A percentile compares a stretch with the other conserved stretches of the same genome.
Evolutionary conservation across 78 protist genomes (phyloP).

Genomic region (Carpediemonas membranifera): DNA sequence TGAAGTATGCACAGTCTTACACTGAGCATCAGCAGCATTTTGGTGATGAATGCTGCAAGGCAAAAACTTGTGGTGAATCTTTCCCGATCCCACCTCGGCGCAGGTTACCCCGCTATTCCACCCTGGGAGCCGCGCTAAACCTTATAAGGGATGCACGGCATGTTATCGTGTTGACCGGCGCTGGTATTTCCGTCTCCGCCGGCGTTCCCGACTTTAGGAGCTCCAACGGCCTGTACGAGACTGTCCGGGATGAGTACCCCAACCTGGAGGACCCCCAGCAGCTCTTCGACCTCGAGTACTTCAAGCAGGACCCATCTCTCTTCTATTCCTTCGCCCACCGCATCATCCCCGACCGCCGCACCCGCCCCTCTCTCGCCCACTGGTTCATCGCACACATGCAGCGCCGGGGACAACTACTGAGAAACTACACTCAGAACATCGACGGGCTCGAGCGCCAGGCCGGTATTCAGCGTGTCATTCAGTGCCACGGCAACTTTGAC

Average conservation of each 20-base stretch:
- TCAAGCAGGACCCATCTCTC: not conserved
- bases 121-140: no score
- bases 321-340: not conserved
- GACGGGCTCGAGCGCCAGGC: slow-evolving; percentile 1
- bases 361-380: not conserved
- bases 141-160: not conserved
- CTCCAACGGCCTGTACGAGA: not conserved
- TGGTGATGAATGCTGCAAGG: no score
- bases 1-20: no score
- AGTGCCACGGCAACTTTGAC: slow-evolving; percentile 32
- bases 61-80: no score
- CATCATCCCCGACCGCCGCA: not conserved
- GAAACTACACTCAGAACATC: slow-evolving; percentile 9
- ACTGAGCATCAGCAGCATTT: no score
- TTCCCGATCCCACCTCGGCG: no score
- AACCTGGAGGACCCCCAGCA: no score
- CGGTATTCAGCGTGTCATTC: not conserved
- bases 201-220: not conserved
- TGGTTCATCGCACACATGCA: not conserved
- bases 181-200: not conserved
- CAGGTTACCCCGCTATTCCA: no score
- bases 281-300: not conserved
- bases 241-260: not conserved
- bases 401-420: not conserved
- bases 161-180: not conserved